Evolutionary conservation across 75 land plant species (phyloP).

Genomic region (Picea glauca): DNA sequence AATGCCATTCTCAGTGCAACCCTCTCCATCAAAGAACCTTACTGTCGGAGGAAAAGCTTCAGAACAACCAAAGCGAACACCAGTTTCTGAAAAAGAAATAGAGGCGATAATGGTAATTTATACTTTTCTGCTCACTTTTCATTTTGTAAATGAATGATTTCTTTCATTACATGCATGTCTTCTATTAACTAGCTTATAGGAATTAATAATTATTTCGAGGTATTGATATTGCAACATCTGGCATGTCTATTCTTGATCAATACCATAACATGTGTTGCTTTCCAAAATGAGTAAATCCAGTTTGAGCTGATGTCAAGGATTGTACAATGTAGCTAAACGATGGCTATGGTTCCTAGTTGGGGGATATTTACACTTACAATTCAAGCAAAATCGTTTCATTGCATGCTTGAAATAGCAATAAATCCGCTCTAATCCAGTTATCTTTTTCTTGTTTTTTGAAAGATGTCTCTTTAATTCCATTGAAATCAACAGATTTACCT

Average conservation of each 20-base stretch:
- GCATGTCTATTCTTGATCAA: not conserved
- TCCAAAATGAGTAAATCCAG: not conserved
- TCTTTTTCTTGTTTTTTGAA: too few species aligned
- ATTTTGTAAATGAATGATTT: slow-evolving; percentile 1
- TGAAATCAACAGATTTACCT: too few species aligned
- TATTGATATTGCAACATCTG: not conserved
- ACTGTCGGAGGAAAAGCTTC: slow-evolving; percentile 64
- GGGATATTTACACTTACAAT: not conserved
- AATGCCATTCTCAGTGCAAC: slow-evolving; percentile 22
- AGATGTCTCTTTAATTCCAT: too few species aligned
- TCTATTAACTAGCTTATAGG: not conserved
- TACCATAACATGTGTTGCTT: not conserved
- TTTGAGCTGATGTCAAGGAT: not conserved
- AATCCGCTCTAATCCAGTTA: too few species aligned
- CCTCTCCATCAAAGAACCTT: slow-evolving; percentile 38
- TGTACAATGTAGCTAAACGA: not conserved
- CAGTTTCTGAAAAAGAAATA: slow-evolving; percentile 55
- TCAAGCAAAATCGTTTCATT: not conserved
- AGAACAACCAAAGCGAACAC: slow-evolving; percentile 54
- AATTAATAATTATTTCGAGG: not conserved
- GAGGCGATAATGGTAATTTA: slow-evolving; percentile 59
- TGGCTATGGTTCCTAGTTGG: not conserved
- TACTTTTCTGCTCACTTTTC: not conserved
- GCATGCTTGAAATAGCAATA: not conserved
- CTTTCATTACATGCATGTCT: not conserved